These are phyloP conservation scores for Ustilago cynodontis DNA, from an alignment of 1,284 basidiomycete genomes.

Conservation along the genomic window DNA sequence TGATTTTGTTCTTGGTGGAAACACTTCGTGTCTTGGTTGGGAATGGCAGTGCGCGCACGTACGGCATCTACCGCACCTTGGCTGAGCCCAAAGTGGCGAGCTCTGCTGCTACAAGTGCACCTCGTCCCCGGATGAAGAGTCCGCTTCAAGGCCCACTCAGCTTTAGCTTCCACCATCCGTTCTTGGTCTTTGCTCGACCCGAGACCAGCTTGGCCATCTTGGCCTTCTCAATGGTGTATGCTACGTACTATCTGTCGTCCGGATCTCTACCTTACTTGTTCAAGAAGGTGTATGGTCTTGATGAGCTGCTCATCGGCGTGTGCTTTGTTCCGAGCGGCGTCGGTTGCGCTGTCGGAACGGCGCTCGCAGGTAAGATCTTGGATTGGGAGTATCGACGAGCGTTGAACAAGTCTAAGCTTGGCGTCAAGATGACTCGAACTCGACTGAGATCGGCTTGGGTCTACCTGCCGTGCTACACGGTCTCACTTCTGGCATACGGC, in stretches of 20 bases:
- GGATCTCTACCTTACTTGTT: neutral
- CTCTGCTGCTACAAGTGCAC: too few relatives aligned
- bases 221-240: neutral
- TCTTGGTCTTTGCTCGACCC: neutral
- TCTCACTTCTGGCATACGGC: too few relatives aligned
- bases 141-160: neutral
- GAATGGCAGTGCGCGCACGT: neutral
- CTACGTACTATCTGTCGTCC: neutral
- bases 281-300: neutral
- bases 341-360: slow-evolving; percentile 2
- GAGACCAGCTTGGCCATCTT: neutral
- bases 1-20: neutral
- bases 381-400: slow-evolving; percentile 29
- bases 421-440: too few relatives aligned
- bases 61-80: neutral
- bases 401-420: slow-evolving; percentile 3
- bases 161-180: neutral
- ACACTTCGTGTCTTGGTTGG: neutral
- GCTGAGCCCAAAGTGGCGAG: neutral
- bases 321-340: neutral
- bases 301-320: neutral
- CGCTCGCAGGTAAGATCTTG: slow-evolving; percentile 22
- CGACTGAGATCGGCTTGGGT: too few relatives aligned
- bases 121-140: too few relatives aligned
- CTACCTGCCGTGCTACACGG: too few relatives aligned